Conservation (phyloP, 2,329 filamentous ascomycete species). For the Sporothrix phasma region DNA sequence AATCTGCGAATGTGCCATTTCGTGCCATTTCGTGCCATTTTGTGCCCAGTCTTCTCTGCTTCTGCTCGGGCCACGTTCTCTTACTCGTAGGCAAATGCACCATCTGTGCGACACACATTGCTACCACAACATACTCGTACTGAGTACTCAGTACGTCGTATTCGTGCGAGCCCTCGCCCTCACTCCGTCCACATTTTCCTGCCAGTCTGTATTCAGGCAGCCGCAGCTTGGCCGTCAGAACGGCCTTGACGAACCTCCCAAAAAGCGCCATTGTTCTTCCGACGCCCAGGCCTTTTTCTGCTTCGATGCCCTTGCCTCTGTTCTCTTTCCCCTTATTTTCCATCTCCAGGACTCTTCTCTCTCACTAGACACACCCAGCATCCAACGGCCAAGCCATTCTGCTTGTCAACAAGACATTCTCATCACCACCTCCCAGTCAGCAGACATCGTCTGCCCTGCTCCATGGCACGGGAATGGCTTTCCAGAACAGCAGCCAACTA, state of each 20-base stretch:
- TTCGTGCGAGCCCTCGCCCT: not conserved
- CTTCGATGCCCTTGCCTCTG: not conserved
- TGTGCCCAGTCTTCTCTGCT: no score
- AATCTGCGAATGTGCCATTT: no score
- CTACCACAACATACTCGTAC: no score
- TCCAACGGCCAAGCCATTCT: not conserved
- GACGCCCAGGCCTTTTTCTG: not conserved
- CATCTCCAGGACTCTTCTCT: not conserved
- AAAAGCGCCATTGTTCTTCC: constrained; percentile 7
- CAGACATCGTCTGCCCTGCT: not conserved
- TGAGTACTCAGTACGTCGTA: not conserved
- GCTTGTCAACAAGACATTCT: not conserved
- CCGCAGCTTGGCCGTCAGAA: not conserved
- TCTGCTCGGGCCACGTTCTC: no score
- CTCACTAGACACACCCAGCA: not conserved
- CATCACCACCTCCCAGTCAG: not conserved
- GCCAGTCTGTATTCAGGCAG: not conserved
- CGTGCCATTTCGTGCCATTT: no score
- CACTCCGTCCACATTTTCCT: not conserved
- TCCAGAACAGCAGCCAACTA: not conserved
- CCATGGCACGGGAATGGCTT: not conserved
- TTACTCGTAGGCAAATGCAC: no score
- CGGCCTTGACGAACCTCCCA: not conserved
- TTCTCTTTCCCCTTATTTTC: constrained; percentile 3
- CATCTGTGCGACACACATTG: no score